Conservation (phyloP, 768 basidiomycete genomes). For the Lactarius quietus region DNA sequence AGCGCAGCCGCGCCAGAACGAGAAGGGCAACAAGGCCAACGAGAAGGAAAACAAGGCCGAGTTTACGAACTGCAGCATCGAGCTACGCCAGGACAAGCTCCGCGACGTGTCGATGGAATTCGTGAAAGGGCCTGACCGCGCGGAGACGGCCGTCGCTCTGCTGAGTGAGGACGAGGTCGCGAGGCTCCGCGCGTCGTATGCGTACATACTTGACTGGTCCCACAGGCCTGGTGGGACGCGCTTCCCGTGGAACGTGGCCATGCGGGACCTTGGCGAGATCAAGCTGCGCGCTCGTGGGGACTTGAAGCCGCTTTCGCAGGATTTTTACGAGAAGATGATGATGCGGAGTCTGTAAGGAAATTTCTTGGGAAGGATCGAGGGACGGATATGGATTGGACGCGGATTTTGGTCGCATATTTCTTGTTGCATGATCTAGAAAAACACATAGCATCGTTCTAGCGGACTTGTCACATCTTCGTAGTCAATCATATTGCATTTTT, state of each 20-base stretch:
- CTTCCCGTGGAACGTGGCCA: slow-evolving; percentile 55
- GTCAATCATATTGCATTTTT: not conserved
- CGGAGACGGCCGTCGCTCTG: slow-evolving; percentile 14
- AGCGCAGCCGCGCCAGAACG: too few relatives aligned
- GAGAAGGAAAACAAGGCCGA: not conserved
- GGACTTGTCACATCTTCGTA: not conserved
- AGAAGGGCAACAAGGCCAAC: too few relatives aligned
- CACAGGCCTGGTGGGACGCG: slow-evolving; percentile 28
- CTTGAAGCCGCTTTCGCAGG: slow-evolving; percentile 39
- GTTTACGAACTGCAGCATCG: slow-evolving; percentile 42
- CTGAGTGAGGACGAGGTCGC: slow-evolving; percentile 35
- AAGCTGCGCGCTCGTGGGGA: slow-evolving; percentile 45
- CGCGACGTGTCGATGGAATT: slow-evolving; percentile 45
- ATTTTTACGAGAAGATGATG: slow-evolving; percentile 44
- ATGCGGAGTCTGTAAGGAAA: slow-evolving; percentile 21
- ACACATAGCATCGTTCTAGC: not conserved
- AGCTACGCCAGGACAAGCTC: slow-evolving; percentile 46
- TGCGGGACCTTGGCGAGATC: slow-evolving; percentile 50
- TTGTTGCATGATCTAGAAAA: not conserved
- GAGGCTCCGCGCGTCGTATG: slow-evolving; percentile 48
- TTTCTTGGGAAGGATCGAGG: not conserved
- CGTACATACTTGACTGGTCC: slow-evolving; percentile 41
- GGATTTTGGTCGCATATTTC: not conserved
- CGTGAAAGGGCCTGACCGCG: slow-evolving; percentile 32
- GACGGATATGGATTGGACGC: not conserved